phyloP scores from a whole-genome alignment of 169 alveolate species.

The Plasmodium gallinaceum region DNA sequence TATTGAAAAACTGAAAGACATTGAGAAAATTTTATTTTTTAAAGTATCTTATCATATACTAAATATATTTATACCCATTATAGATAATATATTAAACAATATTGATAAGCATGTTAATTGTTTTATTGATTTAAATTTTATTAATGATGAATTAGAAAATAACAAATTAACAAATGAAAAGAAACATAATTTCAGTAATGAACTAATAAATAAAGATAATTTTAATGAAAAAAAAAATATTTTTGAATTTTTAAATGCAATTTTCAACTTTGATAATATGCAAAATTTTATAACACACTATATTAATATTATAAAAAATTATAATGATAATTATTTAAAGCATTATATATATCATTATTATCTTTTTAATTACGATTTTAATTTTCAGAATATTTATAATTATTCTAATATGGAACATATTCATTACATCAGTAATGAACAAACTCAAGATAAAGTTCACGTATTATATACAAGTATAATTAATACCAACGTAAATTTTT shows the following conservation, averaged over 20 bases:
- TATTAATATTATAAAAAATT: conserved; percentile 35
- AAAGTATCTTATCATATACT: conserved; percentile 59
- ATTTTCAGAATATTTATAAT: conserved; percentile 53
- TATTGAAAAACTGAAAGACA: conserved; percentile 32
- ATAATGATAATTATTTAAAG: conserved; percentile 56
- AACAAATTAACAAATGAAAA: not conserved
- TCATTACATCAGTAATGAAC: conserved; percentile 54
- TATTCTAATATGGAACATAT: conserved; percentile 54
- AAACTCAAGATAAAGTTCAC: not conserved
- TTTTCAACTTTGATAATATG: conserved; percentile 44
- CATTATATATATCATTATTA: conserved; percentile 71
- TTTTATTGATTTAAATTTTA: conserved; percentile 21
- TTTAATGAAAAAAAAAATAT: conserved; percentile 42
- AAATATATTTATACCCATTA: conserved; percentile 67
- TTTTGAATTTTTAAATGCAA: conserved; percentile 54
- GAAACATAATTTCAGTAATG: not conserved
- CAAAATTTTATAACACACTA: conserved; percentile 59
- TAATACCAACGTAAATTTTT: conserved; percentile 47
- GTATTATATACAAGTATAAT: conserved; percentile 66
- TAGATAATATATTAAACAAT: conserved; percentile 37
- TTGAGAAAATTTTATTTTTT: conserved; percentile 57
- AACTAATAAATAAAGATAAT: conserved; percentile 32
- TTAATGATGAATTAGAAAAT: not conserved
- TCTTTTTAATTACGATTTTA: conserved; percentile 58
- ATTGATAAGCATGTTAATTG: conserved; percentile 47